Conservation (phyloP, 768 basidiomycete species). For the Lactarius psammicola region DNA sequence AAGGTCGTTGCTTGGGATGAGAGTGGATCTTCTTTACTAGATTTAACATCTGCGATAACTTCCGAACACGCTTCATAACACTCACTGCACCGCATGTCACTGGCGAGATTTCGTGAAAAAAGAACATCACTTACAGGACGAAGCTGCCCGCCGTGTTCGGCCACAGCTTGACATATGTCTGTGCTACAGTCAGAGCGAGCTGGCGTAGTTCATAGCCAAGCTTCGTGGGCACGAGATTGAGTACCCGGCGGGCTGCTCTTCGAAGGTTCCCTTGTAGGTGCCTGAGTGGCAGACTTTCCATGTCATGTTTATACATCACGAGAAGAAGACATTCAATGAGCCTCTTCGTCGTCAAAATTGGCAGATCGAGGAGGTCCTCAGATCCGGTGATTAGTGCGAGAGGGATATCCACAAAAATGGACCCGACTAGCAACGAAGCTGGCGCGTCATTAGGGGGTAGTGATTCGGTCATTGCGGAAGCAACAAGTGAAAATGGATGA, state of each 20-base stretch:
- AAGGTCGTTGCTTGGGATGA: slow-evolving; percentile 56
- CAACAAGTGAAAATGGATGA: slow-evolving; percentile 46
- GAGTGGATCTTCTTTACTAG: slow-evolving; percentile 56
- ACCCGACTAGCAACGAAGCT: slow-evolving; percentile 53
- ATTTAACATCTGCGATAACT: slow-evolving; percentile 47
- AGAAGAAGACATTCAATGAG: slow-evolving; percentile 64
- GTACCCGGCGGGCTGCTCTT: slow-evolving; percentile 49
- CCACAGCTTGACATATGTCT: slow-evolving; percentile 63
- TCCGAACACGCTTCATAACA: slow-evolving; percentile 52
- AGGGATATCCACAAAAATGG: slow-evolving; percentile 59
- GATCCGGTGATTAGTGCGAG: slow-evolving; percentile 51
- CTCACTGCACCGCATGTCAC: slow-evolving; percentile 38
- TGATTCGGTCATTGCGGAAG: slow-evolving; percentile 45
- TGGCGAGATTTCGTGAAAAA: background rate
- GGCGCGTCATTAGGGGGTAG: slow-evolving; percentile 43
- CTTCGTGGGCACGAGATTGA: slow-evolving; percentile 52
- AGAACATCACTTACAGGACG: slow-evolving; percentile 45
- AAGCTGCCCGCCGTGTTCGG: slow-evolving; percentile 51
- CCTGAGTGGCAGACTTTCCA: slow-evolving; percentile 52
- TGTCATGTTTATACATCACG: slow-evolving; percentile 71
- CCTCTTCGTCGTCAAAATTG: slow-evolving; percentile 56
- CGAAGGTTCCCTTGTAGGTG: slow-evolving; percentile 55
- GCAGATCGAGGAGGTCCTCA: slow-evolving; percentile 47
- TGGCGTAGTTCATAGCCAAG: slow-evolving; percentile 68
- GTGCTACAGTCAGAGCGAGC: slow-evolving; percentile 57